Base-by-base conservation (phyloP, 352 stramenopile genomes). In the Pythium dissimile region DNA sequence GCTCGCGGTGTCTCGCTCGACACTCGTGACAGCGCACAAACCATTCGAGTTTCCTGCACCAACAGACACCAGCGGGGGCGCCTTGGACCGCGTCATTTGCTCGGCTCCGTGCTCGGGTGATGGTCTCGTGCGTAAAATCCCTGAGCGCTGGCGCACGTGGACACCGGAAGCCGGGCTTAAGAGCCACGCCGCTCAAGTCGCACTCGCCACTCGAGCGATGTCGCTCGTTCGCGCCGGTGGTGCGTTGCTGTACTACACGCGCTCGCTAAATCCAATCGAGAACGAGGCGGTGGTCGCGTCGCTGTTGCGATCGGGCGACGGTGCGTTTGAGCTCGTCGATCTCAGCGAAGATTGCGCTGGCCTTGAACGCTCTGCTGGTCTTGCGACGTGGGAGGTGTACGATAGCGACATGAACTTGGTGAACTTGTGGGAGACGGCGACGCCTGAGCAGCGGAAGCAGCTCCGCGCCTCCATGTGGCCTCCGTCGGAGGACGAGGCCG, bases 401-500 rank as follows among this genome's bases (percentile, higher is more conserved):
- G 78, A 86, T 39, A 63, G 72, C 27, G 48, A 72, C 6, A 64
- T 83, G 71, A 61, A 68, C 28, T 2, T n/a, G 0, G 71, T 92
- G 32, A 37, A 47, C 21, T 73, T 79, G 3, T 92, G 74, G 70
- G 68, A 90, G 24, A 61, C 77, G 49, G 61, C 73, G 9, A 64
- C 71, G 13, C 72, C 89, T 13, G 61, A 78, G 0, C 71, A 89
- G 45, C 61, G 72, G 30, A 74, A 83, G 58, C 66, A 65, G 49
- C 64, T 92, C 12, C 81, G 80, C 27, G 68, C 73, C 24, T 88
- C 85, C 8, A 95, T 97, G 77, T 97, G 91, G 75, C 73, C 88
- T 1, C 88, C 92, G 3, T 75, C 66, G 0, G 61, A 68, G 0
- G 39, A 66, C 11, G 62, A 85, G 24, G 75, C 95, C 55, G 65